Conservation (phyloP, 495 filamentous ascomycete genomes). For the Penicillium coprophilum region DNA sequence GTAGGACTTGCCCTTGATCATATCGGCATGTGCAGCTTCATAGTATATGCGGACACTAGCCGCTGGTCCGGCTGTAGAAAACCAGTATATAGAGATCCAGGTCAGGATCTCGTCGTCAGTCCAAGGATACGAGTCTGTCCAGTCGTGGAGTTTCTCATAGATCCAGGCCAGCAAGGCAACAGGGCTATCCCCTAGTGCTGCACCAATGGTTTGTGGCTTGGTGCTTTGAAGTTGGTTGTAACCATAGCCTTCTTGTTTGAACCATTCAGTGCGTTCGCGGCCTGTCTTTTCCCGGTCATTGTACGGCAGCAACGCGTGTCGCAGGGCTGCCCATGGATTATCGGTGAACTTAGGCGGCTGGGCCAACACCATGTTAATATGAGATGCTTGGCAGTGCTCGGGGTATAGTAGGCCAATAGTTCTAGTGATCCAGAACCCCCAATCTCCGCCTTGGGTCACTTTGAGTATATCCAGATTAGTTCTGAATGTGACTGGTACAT, state of each 20-base stretch:
- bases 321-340: constrained; percentile 25
- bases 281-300: constrained; percentile 39
- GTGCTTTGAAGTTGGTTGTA: constrained; percentile 58
- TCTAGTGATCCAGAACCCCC: constrained; percentile 64
- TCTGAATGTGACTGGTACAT: background rate
- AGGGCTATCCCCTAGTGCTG: constrained; percentile 58
- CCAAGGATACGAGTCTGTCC: constrained; percentile 67
- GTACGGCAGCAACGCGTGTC: constrained; percentile 27
- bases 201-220: constrained; percentile 63
- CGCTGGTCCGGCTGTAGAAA: constrained; percentile 55
- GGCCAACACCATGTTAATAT: constrained; percentile 61
- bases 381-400: constrained; percentile 56
- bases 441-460: constrained; percentile 67
- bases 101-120: constrained; percentile 66
- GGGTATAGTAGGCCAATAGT: constrained; percentile 57
- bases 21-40: constrained; percentile 41
- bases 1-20: constrained; percentile 13
- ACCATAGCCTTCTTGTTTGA: constrained; percentile 50
- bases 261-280: constrained; percentile 50
- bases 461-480: background rate
- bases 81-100: constrained; percentile 64
- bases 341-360: constrained; percentile 19
- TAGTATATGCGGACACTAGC: constrained; percentile 62
- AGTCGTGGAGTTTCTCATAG: constrained; percentile 67
- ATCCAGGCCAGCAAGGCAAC: constrained; percentile 65